Percentiles rank a stretch among this genome's conserved stretches.
Conservation (phyloP, 257 asterid genomes). For the Henckelia pumila region DNA sequence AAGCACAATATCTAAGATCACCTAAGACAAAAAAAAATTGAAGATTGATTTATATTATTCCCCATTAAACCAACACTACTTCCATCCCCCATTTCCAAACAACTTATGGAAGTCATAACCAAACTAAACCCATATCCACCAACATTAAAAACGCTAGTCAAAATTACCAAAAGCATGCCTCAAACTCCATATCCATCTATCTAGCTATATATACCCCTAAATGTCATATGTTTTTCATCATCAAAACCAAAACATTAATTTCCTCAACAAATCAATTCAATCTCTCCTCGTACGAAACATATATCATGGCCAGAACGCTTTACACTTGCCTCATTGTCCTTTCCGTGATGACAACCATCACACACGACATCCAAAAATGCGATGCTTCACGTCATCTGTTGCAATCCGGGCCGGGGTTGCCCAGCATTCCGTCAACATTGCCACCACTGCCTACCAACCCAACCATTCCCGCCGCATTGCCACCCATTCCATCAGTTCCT, state of each 20-base stretch:
- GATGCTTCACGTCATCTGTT: slow-evolving; percentile 8
- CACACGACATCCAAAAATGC: background rate
- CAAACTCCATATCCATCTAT: too few relatives aligned
- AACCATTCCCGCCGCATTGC: background rate
- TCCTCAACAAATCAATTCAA: background rate
- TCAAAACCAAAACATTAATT: background rate
- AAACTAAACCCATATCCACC: background rate
- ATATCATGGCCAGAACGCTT: slow-evolving; percentile 13
- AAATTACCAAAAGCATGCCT: background rate
- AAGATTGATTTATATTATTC: too few relatives aligned
- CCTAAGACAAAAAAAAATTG: too few relatives aligned
- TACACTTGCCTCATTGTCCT: slow-evolving; percentile 2
- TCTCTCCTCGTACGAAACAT: background rate
- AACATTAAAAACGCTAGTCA: background rate
- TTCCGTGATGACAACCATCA: background rate
- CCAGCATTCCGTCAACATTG: too few relatives aligned
- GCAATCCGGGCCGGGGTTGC: slow-evolving; percentile 2
- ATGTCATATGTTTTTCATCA: background rate
- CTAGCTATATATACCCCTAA: background rate
- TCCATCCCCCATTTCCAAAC: slow-evolving; percentile 6
- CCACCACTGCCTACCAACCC: slow-evolving; percentile 1
- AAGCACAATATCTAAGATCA: too few relatives aligned
- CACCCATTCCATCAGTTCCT: slow-evolving; percentile 16
- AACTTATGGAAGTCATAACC: background rate
- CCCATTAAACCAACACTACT: too few relatives aligned